These are phyloP conservation scores for Sordariomycetes sp. DNA, from an alignment of 2,329 filamentous ascomycete species.

Conservation along the genomic window DNA sequence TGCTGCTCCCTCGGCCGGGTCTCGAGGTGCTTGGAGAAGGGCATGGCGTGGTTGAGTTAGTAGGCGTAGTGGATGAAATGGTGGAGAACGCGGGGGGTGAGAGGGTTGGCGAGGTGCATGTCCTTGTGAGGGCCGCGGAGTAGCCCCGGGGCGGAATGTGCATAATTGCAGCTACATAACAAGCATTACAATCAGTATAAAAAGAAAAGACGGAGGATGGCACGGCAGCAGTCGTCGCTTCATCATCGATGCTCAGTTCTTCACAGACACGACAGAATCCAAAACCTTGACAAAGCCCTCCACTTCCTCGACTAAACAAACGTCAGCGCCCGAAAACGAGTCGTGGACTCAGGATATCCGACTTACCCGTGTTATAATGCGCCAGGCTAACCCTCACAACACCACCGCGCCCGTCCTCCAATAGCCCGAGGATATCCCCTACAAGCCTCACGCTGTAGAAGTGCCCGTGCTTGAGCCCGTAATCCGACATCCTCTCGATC, in stretches of 20 bases:
- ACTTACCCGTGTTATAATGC: conserved; percentile 54
- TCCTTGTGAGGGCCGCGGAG: background rate
- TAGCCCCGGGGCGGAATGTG: background rate
- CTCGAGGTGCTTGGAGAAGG: background rate
- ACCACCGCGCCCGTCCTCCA: conserved; percentile 33
- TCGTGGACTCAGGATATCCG: conserved; percentile 14
- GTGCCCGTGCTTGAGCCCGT: conserved; percentile 52
- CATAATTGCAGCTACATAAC: background rate
- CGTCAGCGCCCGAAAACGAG: conserved; percentile 6
- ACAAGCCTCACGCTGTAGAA: conserved; percentile 56
- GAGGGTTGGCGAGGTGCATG: background rate
- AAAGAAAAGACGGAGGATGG: background rate
- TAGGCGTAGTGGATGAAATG: background rate
- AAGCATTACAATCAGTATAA: background rate
- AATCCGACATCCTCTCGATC: conserved; percentile 43
- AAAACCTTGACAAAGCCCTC: conserved; percentile 34
- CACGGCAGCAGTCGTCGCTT: background rate
- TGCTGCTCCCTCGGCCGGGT: background rate
- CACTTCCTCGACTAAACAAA: conserved; percentile 37
- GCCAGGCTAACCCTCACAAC: conserved; percentile 58
- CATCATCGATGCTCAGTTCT: background rate
- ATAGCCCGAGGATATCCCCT: conserved; percentile 41
- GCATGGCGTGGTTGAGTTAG: background rate
- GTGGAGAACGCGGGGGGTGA: background rate
- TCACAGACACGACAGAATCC: conserved; percentile 22